Evolutionary conservation across 306 rosid genomes (phyloP), one percentile per base, ranked within the genome.

Genomic region (Acacia melanoxylon): DNA sequence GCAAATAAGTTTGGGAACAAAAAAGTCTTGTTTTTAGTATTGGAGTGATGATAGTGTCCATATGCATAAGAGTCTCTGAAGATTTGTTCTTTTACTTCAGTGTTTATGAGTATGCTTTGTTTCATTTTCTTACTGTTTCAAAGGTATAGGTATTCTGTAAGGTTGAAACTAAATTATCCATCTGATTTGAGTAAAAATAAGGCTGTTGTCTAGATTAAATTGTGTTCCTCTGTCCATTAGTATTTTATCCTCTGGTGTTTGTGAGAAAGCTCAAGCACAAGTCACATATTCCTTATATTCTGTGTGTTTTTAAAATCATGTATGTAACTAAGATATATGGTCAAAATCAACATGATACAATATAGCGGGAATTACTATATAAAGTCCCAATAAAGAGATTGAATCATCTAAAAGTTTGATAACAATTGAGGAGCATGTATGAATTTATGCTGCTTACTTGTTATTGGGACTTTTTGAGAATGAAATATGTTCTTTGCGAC

Each of bases 211-310:
- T 8, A 20, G 0, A 12, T 24, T 8, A 4, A 20, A 35, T 8
- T 66, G 15, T 66, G 81, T 22, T 82, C 78, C 67, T 31, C 11
- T 75, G 37, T 27, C 68, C 72, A 27, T 69, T 33, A 22, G 10
- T 82, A 22, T 68, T 24, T 44, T 52, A 33, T 73, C 3, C 44
- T 27, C 58, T 17, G 22, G 22, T 51, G 22, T 6, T 5, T 17
- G 22, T 51, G 58, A 17, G 22, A 17, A 56, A 56, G 24, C 62
- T 56, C 62, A 56, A 20, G 27, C 62, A 9, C 61, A 56, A 19
- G 9, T 2, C 25, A n/a, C 8, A 29, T 29, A 20, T 52, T 52
- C 61, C 25, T 19, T 51, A 51, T 12, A 16, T 51, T 42, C 12
- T 52, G 6, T 52, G 8, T 52, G 11, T 54, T 54, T 20, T 54